phyloP scores from a whole-genome alignment of 176 grass and related monocot genomes.

The Echinochloa phyllopogon region DNA sequence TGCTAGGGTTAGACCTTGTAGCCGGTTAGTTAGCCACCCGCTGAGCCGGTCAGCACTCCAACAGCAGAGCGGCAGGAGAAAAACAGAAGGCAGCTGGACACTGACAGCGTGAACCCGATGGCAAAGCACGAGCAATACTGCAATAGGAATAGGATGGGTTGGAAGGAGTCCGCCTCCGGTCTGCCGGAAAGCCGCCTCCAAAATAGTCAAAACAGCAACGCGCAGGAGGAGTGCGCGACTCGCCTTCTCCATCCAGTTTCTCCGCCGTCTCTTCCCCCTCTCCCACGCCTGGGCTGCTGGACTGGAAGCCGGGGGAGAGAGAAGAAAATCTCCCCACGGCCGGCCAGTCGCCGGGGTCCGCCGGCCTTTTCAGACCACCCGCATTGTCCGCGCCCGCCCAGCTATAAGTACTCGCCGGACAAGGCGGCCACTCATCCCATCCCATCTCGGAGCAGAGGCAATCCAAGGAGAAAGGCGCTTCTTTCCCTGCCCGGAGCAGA shows the following conservation, averaged over 20 bases:
- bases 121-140: neutral
- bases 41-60: neutral
- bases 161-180: neutral
- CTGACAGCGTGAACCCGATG: conserved; percentile 13
- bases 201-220: conserved; percentile 37
- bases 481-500: neutral
- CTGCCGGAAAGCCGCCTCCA: neutral
- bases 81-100: neutral
- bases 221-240: neutral
- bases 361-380: conserved; percentile 43
- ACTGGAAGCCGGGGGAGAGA: neutral
- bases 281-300: neutral
- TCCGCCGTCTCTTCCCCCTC: neutral
- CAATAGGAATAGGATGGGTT: neutral
- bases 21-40: neutral
- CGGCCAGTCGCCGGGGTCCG: conserved; percentile 30
- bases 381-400: neutral
- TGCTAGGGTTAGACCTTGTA: conserved; percentile 15
- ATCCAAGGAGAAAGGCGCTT: conserved; percentile 9
- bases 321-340: neutral
- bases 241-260: conserved; percentile 12
- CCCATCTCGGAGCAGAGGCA: conserved; percentile 23
- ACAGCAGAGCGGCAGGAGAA: neutral
- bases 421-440: conserved; percentile 3
- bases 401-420: conserved; percentile 40